Percentiles rank a stretch among this genome's conserved stretches.
Evolutionary conservation across 2,329 filamentous ascomycete species (phyloP).

Genomic region (Ceratocystis lukuohia): DNA sequence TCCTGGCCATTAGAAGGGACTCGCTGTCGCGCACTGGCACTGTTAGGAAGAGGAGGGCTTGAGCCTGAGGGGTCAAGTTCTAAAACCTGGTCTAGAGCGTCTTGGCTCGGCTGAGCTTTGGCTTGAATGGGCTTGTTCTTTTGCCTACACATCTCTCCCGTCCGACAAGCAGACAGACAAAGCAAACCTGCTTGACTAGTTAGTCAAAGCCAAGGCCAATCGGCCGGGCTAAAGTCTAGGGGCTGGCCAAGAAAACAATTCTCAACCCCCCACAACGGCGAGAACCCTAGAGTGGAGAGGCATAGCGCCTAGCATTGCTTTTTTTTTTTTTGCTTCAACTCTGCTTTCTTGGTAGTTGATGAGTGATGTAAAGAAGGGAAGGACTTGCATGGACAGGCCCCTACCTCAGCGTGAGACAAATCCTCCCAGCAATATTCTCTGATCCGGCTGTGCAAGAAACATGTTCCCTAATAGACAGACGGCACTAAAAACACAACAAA

Average conservation of each 20-base stretch:
- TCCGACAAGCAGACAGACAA: background rate
- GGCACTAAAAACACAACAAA: too few relatives aligned
- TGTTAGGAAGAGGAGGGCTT: background rate
- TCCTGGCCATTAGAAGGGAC: background rate
- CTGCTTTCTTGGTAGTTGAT: too few relatives aligned
- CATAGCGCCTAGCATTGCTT: background rate
- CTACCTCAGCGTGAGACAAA: background rate
- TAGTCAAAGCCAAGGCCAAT: background rate
- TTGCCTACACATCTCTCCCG: too few relatives aligned
- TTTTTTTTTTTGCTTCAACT: too few relatives aligned
- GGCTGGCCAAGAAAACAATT: background rate
- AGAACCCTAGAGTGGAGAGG: background rate
- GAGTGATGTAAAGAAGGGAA: background rate
- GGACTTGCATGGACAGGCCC: background rate
- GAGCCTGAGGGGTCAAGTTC: background rate
- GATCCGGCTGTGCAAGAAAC: background rate
- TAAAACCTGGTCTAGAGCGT: background rate
- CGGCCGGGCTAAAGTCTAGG: background rate
- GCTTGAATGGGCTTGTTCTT: background rate
- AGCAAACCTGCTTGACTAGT: background rate
- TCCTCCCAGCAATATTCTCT: background rate
- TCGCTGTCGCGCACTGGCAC: background rate
- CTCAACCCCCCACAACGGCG: background rate
- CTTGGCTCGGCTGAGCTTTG: constrained; percentile 1
- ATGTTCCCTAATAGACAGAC: too few relatives aligned